phyloP scores from a whole-genome alignment of 2,329 filamentous ascomycete species.

The Epichloe coenophiala region DNA sequence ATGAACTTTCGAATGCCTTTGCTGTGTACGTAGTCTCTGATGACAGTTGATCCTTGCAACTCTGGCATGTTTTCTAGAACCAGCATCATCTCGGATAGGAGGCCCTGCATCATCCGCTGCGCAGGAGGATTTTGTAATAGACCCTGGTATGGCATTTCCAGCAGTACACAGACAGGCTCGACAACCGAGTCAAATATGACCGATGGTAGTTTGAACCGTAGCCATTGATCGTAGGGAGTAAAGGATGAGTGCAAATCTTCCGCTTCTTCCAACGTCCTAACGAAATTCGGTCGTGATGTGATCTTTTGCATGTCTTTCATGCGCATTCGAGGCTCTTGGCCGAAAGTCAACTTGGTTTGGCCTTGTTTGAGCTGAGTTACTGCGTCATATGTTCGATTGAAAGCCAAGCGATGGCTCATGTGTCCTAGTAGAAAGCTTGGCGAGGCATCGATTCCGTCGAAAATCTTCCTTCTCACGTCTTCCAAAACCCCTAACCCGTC shows the following conservation, averaged over 20 bases:
- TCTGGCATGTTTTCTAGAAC: conserved; percentile 69
- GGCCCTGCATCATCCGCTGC: conserved; percentile 50
- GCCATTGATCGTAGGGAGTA: conserved; percentile 29
- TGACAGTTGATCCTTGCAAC: conserved; percentile 44
- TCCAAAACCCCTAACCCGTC: conserved; percentile 80
- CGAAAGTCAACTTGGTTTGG: conserved; percentile 17
- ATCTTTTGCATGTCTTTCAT: conserved; percentile 9
- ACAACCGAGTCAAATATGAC: conserved; percentile 64
- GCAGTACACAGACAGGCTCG: conserved; percentile 67
- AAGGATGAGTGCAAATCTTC: conserved; percentile 12
- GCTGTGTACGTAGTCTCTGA: conserved; percentile 42
- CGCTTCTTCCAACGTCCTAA: conserved; percentile 10
- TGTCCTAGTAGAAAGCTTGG: conserved; percentile 68
- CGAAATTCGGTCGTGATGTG: conserved; percentile 11
- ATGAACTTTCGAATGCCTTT: conserved; percentile 48
- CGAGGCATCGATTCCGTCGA: conserved; percentile 47
- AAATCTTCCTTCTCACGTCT: conserved; percentile 56
- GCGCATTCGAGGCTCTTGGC: conserved; percentile 7
- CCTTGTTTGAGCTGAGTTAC: conserved; percentile 24
- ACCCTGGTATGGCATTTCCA: conserved; percentile 62
- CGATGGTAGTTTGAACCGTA: conserved; percentile 64
- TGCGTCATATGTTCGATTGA: conserved; percentile 25
- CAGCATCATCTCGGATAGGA: conserved; percentile 60
- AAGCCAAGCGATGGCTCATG: conserved; percentile 33
- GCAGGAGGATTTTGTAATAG: conserved; percentile 55